Evolutionary conservation across 208 protist genomes (phyloP).

Genomic region (Leishmania gerbilli): DNA sequence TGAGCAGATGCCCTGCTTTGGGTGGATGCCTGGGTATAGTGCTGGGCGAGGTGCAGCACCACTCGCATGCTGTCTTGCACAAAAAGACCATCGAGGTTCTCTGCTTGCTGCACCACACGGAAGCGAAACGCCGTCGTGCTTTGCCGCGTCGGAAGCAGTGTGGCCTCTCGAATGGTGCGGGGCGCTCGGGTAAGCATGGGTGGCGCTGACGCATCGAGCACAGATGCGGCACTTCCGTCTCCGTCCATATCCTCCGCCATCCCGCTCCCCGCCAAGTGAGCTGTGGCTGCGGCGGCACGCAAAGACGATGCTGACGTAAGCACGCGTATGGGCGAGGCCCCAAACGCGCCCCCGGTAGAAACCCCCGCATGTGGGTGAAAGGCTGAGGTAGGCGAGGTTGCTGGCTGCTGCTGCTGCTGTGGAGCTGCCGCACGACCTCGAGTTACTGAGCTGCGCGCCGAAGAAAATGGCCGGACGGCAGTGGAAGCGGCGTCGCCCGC

Average conservation of each 20-base stretch:
- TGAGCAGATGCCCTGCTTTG: background rate
- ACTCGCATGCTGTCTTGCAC: constrained; percentile 57
- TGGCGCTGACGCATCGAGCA: too few species aligned
- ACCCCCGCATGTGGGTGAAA: background rate
- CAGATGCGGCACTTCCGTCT: background rate
- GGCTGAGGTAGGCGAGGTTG: too few species aligned
- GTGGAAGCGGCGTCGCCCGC: background rate
- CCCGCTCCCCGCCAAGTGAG: background rate
- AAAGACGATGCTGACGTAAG: background rate
- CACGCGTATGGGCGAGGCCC: constrained; percentile 1
- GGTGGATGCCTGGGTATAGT: constrained; percentile 35
- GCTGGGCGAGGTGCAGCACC: constrained; percentile 56
- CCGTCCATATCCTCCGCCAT: background rate
- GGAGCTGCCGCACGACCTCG: background rate
- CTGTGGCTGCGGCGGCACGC: background rate
- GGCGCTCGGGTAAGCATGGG: background rate
- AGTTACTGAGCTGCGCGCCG: background rate
- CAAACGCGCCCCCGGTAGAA: background rate
- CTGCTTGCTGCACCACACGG: constrained; percentile 40
- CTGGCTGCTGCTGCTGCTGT: background rate
- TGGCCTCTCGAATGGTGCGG: constrained; percentile 30
- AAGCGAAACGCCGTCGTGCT: constrained; percentile 27
- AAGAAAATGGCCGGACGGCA: background rate
- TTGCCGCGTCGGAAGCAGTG: constrained; percentile 28
- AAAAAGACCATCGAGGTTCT: constrained; percentile 41